These are phyloP conservation scores for Ganoderma sinense DNA, from an alignment of 1,284 basidiomycete species.

Conservation along the genomic window DNA sequence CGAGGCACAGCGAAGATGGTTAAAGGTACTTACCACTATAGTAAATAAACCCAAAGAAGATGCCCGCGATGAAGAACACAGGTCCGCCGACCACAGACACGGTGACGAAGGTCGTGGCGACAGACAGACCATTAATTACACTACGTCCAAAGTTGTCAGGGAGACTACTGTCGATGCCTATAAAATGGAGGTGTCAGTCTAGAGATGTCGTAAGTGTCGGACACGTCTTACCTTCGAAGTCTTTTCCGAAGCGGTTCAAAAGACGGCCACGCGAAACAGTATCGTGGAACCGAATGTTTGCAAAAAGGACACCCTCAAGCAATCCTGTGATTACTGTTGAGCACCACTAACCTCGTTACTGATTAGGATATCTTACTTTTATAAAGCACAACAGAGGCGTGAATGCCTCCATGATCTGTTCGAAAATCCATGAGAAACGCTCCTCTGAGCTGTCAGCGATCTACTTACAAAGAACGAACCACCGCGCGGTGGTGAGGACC, in stretches of 20 bases:
- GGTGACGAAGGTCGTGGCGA: slow-evolving; percentile 75
- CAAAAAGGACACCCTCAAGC: slow-evolving; percentile 87
- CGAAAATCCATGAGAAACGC: neutral
- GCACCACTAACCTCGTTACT: too few species aligned
- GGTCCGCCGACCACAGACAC: slow-evolving; percentile 84
- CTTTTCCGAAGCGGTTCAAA: slow-evolving; percentile 92
- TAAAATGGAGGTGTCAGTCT: neutral
- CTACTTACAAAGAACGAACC: slow-evolving; percentile 68
- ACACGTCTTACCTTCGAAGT: slow-evolving; percentile 78
- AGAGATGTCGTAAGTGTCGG: neutral
- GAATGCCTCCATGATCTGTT: slow-evolving; percentile 71
- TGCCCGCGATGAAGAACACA: slow-evolving; percentile 71
- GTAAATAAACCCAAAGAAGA: slow-evolving; percentile 71
- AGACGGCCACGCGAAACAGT: slow-evolving; percentile 88
- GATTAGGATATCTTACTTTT: slow-evolving; percentile 56
- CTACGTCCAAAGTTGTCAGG: slow-evolving; percentile 89
- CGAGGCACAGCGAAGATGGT: neutral
- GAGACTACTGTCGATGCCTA: slow-evolving; percentile 85
- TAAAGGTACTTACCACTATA: slow-evolving; percentile 61
- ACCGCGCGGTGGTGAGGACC: slow-evolving; percentile 70
- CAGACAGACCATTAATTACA: slow-evolving; percentile 64
- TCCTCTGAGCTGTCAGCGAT: too few species aligned
- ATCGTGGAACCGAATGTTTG: slow-evolving; percentile 93
- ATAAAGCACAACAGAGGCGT: slow-evolving; percentile 77
- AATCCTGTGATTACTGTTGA: slow-evolving; percentile 53